A percentile compares a stretch with the other conserved stretches of the same genome.
phyloP scores from a whole-genome alignment of 129 eudicot genomes.

The Calendula officinalis region DNA sequence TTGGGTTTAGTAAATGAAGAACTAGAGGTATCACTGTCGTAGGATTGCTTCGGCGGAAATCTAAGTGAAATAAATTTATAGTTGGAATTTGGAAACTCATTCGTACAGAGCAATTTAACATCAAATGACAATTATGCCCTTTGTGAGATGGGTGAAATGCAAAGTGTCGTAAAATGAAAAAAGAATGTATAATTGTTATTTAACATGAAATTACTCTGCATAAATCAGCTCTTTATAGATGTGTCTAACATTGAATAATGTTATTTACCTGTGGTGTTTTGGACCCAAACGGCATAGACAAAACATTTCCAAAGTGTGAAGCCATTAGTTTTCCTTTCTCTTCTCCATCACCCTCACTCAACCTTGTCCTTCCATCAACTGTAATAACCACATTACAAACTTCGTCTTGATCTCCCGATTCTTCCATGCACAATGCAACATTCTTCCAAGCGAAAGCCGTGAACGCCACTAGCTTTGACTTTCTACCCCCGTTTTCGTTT shows the following conservation, averaged over 20 bases:
- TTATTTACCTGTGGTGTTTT: constrained; percentile 20
- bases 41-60: no score
- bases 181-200: no score
- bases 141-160: no score
- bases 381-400: constrained; percentile 39
- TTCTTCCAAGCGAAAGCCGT: constrained; percentile 25
- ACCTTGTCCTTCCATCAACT: constrained; percentile 49
- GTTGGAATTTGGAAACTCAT: not conserved
- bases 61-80: no score
- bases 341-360: constrained; percentile 38
- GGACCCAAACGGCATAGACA: constrained; percentile 53
- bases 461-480: constrained; percentile 43
- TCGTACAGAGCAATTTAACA: no score
- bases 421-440: constrained; percentile 14
- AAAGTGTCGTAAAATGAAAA: no score
- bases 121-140: no score
- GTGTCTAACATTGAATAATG: not conserved
- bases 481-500: constrained; percentile 19
- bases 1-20: no score
- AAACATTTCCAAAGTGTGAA: constrained; percentile 50
- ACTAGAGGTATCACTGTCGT: no score
- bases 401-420: constrained; percentile 6
- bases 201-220: no score
- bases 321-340: constrained; percentile 22
- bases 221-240: no score